Conservation (phyloP, 148 eudicot species). For the Heliamphora exappendiculata region DNA sequence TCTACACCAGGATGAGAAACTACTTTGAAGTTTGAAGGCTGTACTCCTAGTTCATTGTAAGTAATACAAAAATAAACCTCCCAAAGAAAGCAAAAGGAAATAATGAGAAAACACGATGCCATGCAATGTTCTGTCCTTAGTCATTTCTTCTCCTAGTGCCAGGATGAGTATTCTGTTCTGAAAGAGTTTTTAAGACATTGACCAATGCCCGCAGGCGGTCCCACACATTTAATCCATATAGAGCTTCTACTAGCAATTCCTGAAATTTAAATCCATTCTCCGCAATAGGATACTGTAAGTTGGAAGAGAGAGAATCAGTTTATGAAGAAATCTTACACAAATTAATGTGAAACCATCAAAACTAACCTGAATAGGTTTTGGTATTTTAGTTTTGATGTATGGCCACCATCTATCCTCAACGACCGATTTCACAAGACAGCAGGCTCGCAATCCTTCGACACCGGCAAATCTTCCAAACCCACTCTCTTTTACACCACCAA, state of each 20-base stretch:
- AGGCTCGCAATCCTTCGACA: constrained; percentile 85
- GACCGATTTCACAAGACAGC: constrained; percentile 89
- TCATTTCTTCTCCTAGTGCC: constrained; percentile 38
- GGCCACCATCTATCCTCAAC: constrained; percentile 99
- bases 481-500: constrained; percentile 95
- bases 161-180: constrained; percentile 46
- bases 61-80: not conserved
- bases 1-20: not conserved
- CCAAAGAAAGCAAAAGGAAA: not conserved
- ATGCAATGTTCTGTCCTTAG: constrained; percentile 8
- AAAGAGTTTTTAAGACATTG: constrained; percentile 55
- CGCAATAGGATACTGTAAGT: constrained; percentile 78
- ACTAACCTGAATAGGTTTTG: constrained; percentile 86
- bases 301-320: constrained; percentile 4
- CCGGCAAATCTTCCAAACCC: constrained; percentile 99
- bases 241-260: constrained; percentile 77
- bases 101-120: not conserved
- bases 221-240: constrained; percentile 81
- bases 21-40: not conserved
- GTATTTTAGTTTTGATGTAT: constrained; percentile 75
- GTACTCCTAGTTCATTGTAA: not conserved
- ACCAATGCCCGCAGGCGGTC: constrained; percentile 84
- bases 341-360: not conserved
- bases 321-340: not conserved
- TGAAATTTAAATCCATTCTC: constrained; percentile 83